Evolutionary conservation across 352 stramenopile species (phyloP).

Genomic region (Globisporangium spinosum): DNA sequence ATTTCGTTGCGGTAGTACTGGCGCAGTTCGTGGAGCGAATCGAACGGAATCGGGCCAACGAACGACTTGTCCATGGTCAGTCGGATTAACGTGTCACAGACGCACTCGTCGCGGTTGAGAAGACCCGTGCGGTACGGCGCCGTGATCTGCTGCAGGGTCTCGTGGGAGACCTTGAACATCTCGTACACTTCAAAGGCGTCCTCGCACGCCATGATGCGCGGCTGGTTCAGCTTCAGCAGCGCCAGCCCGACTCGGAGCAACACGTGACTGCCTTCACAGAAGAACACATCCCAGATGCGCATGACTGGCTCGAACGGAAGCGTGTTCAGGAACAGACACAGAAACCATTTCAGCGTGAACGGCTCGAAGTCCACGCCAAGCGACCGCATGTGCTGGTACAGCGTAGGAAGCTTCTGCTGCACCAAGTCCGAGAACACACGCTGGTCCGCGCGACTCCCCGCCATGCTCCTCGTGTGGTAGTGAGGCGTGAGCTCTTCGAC

Average conservation of each 20-base stretch:
- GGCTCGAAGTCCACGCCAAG: slow-evolving; percentile 84
- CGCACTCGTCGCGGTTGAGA: slow-evolving; percentile 75
- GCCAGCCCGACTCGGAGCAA: slow-evolving; percentile 81
- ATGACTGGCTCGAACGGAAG: slow-evolving; percentile 86
- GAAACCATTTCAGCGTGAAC: slow-evolving; percentile 92
- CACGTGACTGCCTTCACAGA: slow-evolving; percentile 88
- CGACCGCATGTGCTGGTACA: slow-evolving; percentile 64
- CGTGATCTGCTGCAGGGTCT: slow-evolving; percentile 54
- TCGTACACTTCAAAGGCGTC: slow-evolving; percentile 81
- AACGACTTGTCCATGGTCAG: slow-evolving; percentile 84
- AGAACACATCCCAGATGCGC: slow-evolving; percentile 89
- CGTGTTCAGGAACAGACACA: slow-evolving; percentile 92
- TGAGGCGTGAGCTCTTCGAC: slow-evolving; percentile 89
- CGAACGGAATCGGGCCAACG: slow-evolving; percentile 64
- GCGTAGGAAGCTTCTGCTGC: slow-evolving; percentile 75
- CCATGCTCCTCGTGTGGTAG: slow-evolving; percentile 88
- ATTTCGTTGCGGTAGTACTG: slow-evolving; percentile 61
- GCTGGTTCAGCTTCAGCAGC: slow-evolving; percentile 79
- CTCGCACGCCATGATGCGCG: slow-evolving; percentile 65
- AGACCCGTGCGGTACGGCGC: slow-evolving; percentile 50
- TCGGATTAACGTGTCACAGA: slow-evolving; percentile 77
- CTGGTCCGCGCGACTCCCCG: slow-evolving; percentile 87
- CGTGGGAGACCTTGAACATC: slow-evolving; percentile 75
- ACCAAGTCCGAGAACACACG: slow-evolving; percentile 85
- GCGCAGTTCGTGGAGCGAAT: slow-evolving; percentile 70